A percentile compares a stretch with the other conserved stretches of the same genome.
Conservation (phyloP, 129 eudicot species). For the Lonicera japonica region DNA sequence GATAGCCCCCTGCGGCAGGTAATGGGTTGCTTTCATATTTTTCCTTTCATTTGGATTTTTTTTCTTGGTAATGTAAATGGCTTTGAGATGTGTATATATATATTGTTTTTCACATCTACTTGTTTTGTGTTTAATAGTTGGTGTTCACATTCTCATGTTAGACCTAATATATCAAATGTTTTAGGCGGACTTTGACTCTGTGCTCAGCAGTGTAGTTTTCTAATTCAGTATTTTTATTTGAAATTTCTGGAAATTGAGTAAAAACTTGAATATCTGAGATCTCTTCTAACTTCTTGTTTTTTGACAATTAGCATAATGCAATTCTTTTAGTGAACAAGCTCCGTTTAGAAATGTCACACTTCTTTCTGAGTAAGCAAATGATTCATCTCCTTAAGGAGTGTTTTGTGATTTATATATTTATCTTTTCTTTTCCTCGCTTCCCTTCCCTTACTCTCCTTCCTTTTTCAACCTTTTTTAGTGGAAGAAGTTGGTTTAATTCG, state of each 20-base stretch:
- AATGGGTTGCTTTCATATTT: not conserved
- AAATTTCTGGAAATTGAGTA: not conserved
- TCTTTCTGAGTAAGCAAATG: not conserved
- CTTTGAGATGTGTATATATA: no score
- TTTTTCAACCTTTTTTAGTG: no score
- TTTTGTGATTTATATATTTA: not conserved
- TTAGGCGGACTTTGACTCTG: no score
- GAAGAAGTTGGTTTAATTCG: no score
- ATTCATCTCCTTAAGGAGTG: not conserved
- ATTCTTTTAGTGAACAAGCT: not conserved
- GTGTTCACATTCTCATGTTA: no score
- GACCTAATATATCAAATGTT: no score
- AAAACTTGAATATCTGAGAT: not conserved
- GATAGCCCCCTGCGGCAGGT: conserved; percentile 93
- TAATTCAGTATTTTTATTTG: not conserved
- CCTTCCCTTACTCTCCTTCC: no score
- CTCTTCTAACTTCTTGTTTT: not conserved
- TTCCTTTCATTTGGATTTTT: not conserved
- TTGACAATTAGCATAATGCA: not conserved
- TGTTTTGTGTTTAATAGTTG: no score
- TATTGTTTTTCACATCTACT: no score
- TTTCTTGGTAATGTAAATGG: not conserved
- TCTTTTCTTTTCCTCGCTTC: no score
- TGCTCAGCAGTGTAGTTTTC: no score
- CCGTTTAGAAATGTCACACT: not conserved